Conservation (phyloP, 768 basidiomycete genomes). For the Leccinum subgranulosum region DNA sequence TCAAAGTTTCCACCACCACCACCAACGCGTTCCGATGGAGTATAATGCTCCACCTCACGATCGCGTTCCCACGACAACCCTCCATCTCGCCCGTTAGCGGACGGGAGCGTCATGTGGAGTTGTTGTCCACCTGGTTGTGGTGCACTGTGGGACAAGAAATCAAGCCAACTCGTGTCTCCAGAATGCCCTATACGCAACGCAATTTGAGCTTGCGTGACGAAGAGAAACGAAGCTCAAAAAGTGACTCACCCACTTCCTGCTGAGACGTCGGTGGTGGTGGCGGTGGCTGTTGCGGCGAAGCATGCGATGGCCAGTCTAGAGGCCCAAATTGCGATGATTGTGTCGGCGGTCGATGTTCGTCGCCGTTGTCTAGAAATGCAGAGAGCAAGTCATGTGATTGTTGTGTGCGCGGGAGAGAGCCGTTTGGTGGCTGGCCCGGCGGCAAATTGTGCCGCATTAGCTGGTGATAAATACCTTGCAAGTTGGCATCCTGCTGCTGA, state of each 20-base stretch:
- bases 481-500: constrained; percentile 29
- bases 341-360: constrained; percentile 25
- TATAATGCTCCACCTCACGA: constrained; percentile 28
- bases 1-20: constrained; percentile 10
- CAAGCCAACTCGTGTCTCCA: constrained; percentile 33
- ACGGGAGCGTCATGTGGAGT: constrained; percentile 30
- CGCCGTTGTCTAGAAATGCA: constrained; percentile 27
- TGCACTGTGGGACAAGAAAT: constrained; percentile 29
- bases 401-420: constrained; percentile 21
- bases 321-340: constrained; percentile 24
- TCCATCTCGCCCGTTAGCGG: constrained; percentile 22
- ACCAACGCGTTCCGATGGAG: constrained; percentile 26
- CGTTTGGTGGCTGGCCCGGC: constrained; percentile 14
- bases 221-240: background rate
- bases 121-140: constrained; percentile 25
- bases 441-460: constrained; percentile 28
- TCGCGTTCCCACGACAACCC: constrained; percentile 32
- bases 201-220: constrained; percentile 1
- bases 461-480: constrained; percentile 32
- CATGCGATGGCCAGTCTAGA: constrained; percentile 35
- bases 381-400: constrained; percentile 29
- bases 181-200: constrained; percentile 17
- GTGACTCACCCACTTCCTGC: constrained; percentile 25
- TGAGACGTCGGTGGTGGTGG: constrained; percentile 13
- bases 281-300: constrained; percentile 21